phyloP scores from a whole-genome alignment of 1,139 yeast genomes.

The Nematodospora anomalae region DNA sequence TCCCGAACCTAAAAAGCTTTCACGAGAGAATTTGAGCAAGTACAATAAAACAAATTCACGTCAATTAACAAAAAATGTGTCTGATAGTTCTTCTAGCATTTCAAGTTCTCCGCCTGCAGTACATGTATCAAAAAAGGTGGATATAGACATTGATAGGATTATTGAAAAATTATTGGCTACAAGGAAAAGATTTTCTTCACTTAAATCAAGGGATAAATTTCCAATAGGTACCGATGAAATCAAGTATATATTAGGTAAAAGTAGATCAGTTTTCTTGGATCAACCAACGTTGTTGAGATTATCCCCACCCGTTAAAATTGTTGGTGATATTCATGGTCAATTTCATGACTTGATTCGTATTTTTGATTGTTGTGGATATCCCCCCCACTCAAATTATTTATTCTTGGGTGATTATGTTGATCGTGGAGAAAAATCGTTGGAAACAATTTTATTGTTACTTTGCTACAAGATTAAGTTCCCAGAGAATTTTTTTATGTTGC shows the following conservation, averaged over 20 bases:
- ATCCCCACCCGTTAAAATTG: slow-evolving; percentile 83
- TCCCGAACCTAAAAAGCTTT: slow-evolving; percentile 27
- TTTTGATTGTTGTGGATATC: slow-evolving; percentile 75
- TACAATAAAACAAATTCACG: slow-evolving; percentile 7
- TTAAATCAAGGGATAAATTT: slow-evolving; percentile 42
- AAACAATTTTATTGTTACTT: slow-evolving; percentile 68
- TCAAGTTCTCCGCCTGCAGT: slow-evolving; percentile 31
- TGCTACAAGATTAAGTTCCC: slow-evolving; percentile 82
- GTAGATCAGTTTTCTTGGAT: slow-evolving; percentile 66
- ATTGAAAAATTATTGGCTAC: slow-evolving; percentile 55
- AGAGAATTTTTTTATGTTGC: slow-evolving; percentile 75
- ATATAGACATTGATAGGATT: slow-evolving; percentile 53
- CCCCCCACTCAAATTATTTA: slow-evolving; percentile 75
- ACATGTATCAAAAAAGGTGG: slow-evolving; percentile 19
- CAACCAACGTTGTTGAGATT: slow-evolving; percentile 78
- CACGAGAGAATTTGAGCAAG: slow-evolving; percentile 14
- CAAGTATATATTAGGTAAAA: slow-evolving; percentile 61
- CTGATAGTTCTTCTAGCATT: slow-evolving; percentile 21
- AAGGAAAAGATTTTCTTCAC: slow-evolving; percentile 21
- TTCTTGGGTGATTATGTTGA: slow-evolving; percentile 87
- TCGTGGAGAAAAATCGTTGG: slow-evolving; percentile 80
- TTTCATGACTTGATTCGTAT: slow-evolving; percentile 73
- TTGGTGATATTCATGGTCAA: slow-evolving; percentile 88
- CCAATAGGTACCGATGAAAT: slow-evolving; percentile 56
- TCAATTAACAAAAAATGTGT: slow-evolving; percentile 9